These are phyloP conservation scores for Funneliformis caledonium DNA, from an alignment of 371 early-diverging fungal genomes.

Conservation along the genomic window DNA sequence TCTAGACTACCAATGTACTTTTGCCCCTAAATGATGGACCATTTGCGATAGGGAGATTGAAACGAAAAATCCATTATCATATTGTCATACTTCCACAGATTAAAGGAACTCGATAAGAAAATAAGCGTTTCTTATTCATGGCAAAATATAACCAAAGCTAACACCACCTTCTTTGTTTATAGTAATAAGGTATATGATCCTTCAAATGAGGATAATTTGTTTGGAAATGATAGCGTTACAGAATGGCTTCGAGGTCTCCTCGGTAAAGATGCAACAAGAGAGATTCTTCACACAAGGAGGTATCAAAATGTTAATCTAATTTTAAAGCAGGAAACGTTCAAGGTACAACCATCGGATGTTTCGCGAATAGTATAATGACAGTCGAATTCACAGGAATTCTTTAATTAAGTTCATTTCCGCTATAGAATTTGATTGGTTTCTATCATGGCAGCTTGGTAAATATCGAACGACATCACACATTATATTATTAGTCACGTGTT, in stretches of 20 bases:
- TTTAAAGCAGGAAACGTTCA: slow-evolving; percentile 72
- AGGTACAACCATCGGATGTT: slow-evolving; percentile 72
- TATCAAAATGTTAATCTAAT: slow-evolving; percentile 56
- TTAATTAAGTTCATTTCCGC: slow-evolving; percentile 77
- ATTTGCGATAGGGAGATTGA: slow-evolving; percentile 37
- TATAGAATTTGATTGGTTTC: slow-evolving; percentile 76
- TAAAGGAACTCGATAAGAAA: slow-evolving; percentile 33
- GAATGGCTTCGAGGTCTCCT: slow-evolving; percentile 45
- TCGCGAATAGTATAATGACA: slow-evolving; percentile 58
- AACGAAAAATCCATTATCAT: slow-evolving; percentile 26
- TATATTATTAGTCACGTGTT: slow-evolving; percentile 74
- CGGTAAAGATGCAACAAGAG: slow-evolving; percentile 48
- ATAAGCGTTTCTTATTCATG: slow-evolving; percentile 42
- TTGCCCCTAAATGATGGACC: slow-evolving; percentile 41
- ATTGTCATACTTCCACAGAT: slow-evolving; percentile 41
- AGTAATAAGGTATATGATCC: slow-evolving; percentile 47
- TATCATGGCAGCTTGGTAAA: slow-evolving; percentile 65
- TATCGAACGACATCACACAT: slow-evolving; percentile 44
- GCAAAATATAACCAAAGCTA: slow-evolving; percentile 41
- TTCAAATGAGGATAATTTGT: slow-evolving; percentile 18
- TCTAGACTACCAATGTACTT: slow-evolving; percentile 39
- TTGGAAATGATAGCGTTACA: slow-evolving; percentile 40
- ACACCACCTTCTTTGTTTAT: slow-evolving; percentile 45
- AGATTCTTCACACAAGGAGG: slow-evolving; percentile 42
- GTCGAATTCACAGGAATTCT: slow-evolving; percentile 60